Percentiles rank a stretch among this genome's conserved stretches.
Evolutionary conservation across 2,329 filamentous ascomycete genomes (phyloP).

Genomic region (Nemania diffusa): DNA sequence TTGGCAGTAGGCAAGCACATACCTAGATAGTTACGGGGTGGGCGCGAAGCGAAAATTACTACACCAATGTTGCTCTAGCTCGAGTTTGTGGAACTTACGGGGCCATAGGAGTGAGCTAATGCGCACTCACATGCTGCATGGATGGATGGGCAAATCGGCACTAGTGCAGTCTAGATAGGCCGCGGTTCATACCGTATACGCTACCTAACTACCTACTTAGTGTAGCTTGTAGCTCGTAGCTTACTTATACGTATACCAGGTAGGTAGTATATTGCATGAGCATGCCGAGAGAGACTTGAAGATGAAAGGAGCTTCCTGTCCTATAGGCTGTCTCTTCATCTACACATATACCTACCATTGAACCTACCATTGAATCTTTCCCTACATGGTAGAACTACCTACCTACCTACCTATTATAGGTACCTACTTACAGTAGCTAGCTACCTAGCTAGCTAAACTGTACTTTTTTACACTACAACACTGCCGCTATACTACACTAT

Average conservation of each 20-base stretch:
- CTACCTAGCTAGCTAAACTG: not conserved
- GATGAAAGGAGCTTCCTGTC: not conserved
- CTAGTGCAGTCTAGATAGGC: not conserved
- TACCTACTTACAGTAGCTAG: not conserved
- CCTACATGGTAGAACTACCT: not conserved
- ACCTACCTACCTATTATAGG: not conserved
- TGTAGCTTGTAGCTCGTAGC: not conserved
- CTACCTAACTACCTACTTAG: not conserved
- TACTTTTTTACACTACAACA: too few relatives aligned
- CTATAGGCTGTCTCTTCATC: not conserved
- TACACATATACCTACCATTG: not conserved
- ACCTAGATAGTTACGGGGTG: too few relatives aligned
- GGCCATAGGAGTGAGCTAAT: conserved; percentile 1
- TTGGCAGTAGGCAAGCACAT: too few relatives aligned
- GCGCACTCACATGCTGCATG: conserved; percentile 15
- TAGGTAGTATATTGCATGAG: conserved; percentile 14
- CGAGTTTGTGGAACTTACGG: conserved; percentile 6
- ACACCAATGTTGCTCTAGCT: conserved; percentile 11
- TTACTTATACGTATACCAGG: too few relatives aligned
- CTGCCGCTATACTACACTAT: not conserved
- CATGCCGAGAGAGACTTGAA: conserved; percentile 10
- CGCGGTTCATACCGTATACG: conserved; percentile 23
- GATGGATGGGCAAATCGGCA: conserved; percentile 7
- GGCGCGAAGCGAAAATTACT: conserved; percentile 5
- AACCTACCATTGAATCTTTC: too few relatives aligned